Evolutionary conservation across 495 filamentous ascomycete species (phyloP), one percentile per base, ranked within the genome.

Genomic region (Poronia punctata): DNA sequence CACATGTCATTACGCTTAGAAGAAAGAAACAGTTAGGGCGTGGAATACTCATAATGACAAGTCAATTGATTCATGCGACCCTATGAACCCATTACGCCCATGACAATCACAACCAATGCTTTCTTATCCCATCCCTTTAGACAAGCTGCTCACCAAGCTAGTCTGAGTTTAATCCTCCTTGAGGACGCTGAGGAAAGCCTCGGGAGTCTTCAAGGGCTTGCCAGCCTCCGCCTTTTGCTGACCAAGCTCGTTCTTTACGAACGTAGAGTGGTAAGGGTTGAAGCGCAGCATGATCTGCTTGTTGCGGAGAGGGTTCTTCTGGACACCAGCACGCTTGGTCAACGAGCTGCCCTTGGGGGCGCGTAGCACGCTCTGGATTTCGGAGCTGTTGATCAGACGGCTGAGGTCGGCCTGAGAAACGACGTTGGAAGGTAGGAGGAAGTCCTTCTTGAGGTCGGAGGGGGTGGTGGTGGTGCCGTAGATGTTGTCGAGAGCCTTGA

Each of bases 231-330:
- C 57, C 60, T 66, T 68, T 35, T 61, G 45, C 39, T 64, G 53
- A 19, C 67, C 66, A 18, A 71, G 49, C 49, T 65, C 52, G 61
- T 87, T 72, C 76, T 89, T 86, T 46, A 75, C 71, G 72, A 86
- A 98, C 28, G 80, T 79, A 54, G 82, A 73, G 43, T 89, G 88
- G 72, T 98, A 98, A 44, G 92, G 92, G 78, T 98, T 98, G 67
- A 97, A 83, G 47, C 92, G 79, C 60, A 96, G 83, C 68, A 95
- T 76, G 44, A 98, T 79, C 75, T 97, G 93, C 78, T 84, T 93
- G 81, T 98, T 98, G 71, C 74, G 75, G 46, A 98, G 84, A 61
- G 92, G 93, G 78, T 98, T 97, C 88, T 98, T 98, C 79, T 94
- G 88, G 43, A 95, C 86, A 57, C 73, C 64, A 53, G 72, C 71